Conservation (phyloP, 768 basidiomycete genomes). For the Cantharellus anzutake region DNA sequence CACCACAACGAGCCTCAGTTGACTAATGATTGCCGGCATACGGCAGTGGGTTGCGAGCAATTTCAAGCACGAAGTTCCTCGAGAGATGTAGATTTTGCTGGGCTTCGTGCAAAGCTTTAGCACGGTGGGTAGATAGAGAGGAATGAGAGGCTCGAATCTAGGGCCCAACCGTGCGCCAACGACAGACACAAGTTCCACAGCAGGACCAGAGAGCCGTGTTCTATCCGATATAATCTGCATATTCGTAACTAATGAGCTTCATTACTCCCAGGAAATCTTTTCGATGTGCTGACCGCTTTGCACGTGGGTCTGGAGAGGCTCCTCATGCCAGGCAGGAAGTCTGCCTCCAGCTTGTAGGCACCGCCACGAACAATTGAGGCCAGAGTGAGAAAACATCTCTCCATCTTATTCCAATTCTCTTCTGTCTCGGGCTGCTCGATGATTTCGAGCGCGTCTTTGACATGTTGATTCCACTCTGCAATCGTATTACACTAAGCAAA, state of each 20-base stretch:
- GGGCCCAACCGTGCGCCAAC: constrained; percentile 36
- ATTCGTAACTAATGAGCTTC: background rate
- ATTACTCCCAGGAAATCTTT: background rate
- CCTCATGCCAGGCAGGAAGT: constrained; percentile 30
- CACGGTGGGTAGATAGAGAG: constrained; percentile 48
- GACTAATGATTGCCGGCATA: constrained; percentile 39
- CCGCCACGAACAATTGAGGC: constrained; percentile 31
- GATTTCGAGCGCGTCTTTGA: background rate
- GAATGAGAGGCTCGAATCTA: constrained; percentile 46
- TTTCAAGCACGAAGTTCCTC: constrained; percentile 40
- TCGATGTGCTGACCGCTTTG: constrained; percentile 24
- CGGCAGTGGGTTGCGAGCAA: constrained; percentile 49
- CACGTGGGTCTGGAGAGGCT: constrained; percentile 33
- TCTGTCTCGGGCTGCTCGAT: constrained; percentile 36
- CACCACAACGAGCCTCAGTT: constrained; percentile 36
- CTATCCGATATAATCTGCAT: constrained; percentile 40
- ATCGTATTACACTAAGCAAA: background rate
- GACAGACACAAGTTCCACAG: constrained; percentile 39
- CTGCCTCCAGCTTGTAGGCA: constrained; percentile 28
- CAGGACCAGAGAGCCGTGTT: constrained; percentile 45
- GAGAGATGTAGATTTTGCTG: constrained; percentile 58
- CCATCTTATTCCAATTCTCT: constrained; percentile 60
- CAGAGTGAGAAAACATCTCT: constrained; percentile 28
- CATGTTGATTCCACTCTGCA: background rate
- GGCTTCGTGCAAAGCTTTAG: constrained; percentile 49